Percentiles rank a stretch among this genome's conserved stretches.
These are phyloP conservation scores for Diplodia intermedia DNA, from an alignment of 2,329 filamentous ascomycete species.

Conservation along the genomic window DNA sequence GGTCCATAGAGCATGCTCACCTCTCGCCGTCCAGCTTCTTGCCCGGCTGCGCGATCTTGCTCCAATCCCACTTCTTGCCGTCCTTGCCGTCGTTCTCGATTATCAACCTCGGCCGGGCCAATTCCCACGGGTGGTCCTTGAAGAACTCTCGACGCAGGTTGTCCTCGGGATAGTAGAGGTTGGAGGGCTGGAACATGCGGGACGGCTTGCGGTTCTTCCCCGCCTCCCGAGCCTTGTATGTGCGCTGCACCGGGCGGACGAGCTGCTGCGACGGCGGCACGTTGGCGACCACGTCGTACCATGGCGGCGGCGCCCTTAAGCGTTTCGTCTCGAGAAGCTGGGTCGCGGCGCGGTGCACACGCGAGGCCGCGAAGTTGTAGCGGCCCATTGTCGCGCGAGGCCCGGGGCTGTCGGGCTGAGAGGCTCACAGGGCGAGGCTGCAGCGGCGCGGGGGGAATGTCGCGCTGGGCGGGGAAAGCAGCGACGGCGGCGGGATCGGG, in stretches of 20 bases:
- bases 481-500: background rate
- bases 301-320: slow-evolving; percentile 57
- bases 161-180: slow-evolving; percentile 84
- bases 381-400: slow-evolving; percentile 57
- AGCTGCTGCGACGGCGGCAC: slow-evolving; percentile 67
- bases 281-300: slow-evolving; percentile 63
- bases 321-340: slow-evolving; percentile 53
- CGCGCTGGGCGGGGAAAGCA: slow-evolving; percentile 5
- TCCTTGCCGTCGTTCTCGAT: slow-evolving; percentile 88
- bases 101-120: slow-evolving; percentile 84
- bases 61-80: slow-evolving; percentile 78
- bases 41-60: slow-evolving; percentile 74
- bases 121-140: slow-evolving; percentile 94
- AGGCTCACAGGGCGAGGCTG: slow-evolving; percentile 9
- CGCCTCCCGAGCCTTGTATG: slow-evolving; percentile 38
- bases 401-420: background rate
- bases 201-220: slow-evolving; percentile 66
- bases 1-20: slow-evolving; percentile 56
- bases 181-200: slow-evolving; percentile 79
- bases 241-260: slow-evolving; percentile 58
- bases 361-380: slow-evolving; percentile 59
- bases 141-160: slow-evolving; percentile 81
- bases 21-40: slow-evolving; percentile 83
- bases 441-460: background rate
- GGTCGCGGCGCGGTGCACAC: slow-evolving; percentile 60